These are phyloP conservation scores for Hamamelis virginiana DNA, from an alignment of 164 flowering plant species.

Conservation along the genomic window DNA sequence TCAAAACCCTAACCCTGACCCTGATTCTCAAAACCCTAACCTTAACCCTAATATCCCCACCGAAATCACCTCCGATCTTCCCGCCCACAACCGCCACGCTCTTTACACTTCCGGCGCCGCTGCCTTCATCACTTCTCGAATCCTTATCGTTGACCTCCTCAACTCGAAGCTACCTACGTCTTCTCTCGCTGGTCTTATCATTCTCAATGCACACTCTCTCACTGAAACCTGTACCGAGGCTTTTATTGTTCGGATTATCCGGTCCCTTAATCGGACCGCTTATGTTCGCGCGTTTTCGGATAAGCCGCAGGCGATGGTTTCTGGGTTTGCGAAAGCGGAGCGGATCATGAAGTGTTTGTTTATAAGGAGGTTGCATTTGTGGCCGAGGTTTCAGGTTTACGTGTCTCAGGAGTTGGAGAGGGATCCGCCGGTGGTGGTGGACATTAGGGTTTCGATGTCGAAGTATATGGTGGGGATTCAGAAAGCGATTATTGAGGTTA, in stretches of 20 bases:
- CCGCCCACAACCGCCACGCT: constrained; percentile 54
- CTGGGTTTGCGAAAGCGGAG: constrained; percentile 87
- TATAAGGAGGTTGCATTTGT: constrained; percentile 61
- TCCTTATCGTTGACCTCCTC: constrained; percentile 85
- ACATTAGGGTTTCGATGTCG: constrained; percentile 72
- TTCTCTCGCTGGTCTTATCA: constrained; percentile 51
- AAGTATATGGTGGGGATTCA: constrained; percentile 78
- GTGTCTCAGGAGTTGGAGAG: constrained; percentile 90
- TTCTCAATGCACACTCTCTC: constrained; percentile 68
- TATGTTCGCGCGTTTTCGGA: constrained; percentile 80
- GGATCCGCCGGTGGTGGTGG: constrained; percentile 80
- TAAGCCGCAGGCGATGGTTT: constrained; percentile 71
- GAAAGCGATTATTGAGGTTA: constrained; percentile 80
- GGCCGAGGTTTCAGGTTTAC: constrained; percentile 95
- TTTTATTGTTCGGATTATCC: constrained; percentile 70
- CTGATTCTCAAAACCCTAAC: constrained; percentile 16
- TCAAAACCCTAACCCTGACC: neutral
- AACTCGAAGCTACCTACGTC: constrained; percentile 57
- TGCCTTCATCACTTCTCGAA: constrained; percentile 79
- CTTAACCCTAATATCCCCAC: constrained; percentile 21
- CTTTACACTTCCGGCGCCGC: constrained; percentile 66
- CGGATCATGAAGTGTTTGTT: constrained; percentile 67
- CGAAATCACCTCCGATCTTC: constrained; percentile 83
- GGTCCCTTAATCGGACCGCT: constrained; percentile 37
- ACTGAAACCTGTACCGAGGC: constrained; percentile 87